Evolutionary conservation across 345 rosid species (phyloP), one percentile per base, ranked within the genome.

Genomic region (Boechera divaricarpa): DNA sequence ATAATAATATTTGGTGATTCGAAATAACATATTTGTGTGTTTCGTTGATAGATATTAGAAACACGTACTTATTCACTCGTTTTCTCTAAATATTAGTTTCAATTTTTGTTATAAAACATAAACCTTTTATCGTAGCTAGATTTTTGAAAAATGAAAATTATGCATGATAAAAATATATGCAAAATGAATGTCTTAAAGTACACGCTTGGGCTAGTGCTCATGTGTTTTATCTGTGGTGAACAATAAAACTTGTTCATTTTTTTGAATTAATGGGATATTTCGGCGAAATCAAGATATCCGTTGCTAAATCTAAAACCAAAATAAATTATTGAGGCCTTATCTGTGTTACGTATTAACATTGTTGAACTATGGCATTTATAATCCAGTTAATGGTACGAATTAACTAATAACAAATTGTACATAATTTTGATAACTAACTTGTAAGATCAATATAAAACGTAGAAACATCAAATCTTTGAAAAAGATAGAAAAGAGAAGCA

Each of bases 401-500:
- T 60, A 60, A 10, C 2, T 26, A 7, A 28, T 44, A 63, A 63
- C 4, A 45, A 47, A 15, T 3, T 9, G 3, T 31, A 9, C 28
- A 64, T 3, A 29, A 4, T 29, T 4, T 63, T 28, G 10, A 13
- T 5, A 29, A 29, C 18, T 28, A 51, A 38, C 54, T 41, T 11
- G 12, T 10, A 26, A 73, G 15, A 62, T 39, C 26, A 62, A 61
- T 60, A 24, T 13, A 31, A 45, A 36, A 13, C 38, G 0, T 45
- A 45, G 29, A 15, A 26, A 55, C 26, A n/a, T 6, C 64, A 54
- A 21, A 54, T 31, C 28, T 55, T 55, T 64, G 16, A 38, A 66
- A 49, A 75, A 7, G 5, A 44, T 6, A 63, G 31, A 65, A 35
- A 67, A 67, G 73, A 75, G 9, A 59, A 51, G 70, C 80, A 76